A percentile compares a stretch with the other conserved stretches of the same genome.
phyloP scores from a whole-genome alignment of 2,329 filamentous ascomycete species.

The Drechslerella coelobrocha region DNA sequence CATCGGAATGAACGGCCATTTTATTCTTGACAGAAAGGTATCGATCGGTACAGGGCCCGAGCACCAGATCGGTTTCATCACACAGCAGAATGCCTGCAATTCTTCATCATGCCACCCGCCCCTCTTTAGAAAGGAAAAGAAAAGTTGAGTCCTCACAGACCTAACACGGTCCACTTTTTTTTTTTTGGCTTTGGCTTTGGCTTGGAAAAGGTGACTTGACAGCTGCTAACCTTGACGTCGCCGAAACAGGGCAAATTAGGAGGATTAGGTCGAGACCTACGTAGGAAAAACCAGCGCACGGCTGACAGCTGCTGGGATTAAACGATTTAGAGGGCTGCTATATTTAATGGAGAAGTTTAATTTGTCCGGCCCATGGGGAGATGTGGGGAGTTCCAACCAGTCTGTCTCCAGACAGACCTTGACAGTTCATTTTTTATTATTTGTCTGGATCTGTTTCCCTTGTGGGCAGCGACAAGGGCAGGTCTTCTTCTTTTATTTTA shows the following conservation, averaged over 20 bases:
- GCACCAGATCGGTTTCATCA: constrained; percentile 47
- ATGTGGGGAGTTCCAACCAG: constrained; percentile 36
- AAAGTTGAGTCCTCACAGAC: no score
- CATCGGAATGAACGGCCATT: not conserved
- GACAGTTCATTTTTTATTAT: constrained; percentile 26
- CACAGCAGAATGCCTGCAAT: constrained; percentile 2
- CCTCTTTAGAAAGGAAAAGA: not conserved
- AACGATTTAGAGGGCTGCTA: constrained; percentile 24
- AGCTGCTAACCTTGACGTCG: not conserved
- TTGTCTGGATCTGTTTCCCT: no score
- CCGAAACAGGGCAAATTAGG: constrained; percentile 9
- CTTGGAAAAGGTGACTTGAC: no score
- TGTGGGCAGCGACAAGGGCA: no score
- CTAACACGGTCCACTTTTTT: no score
- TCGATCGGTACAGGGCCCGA: constrained; percentile 20
- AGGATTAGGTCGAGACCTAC: not conserved
- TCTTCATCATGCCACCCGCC: not conserved
- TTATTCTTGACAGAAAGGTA: constrained; percentile 1
- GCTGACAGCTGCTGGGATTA: constrained; percentile 41
- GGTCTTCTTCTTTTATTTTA: no score
- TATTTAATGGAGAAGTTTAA: constrained; percentile 48
- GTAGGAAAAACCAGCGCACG: constrained; percentile 11
- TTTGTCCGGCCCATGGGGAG: constrained; percentile 38
- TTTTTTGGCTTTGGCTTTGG: no score
- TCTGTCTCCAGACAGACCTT: constrained; percentile 32